Evolutionary conservation across 768 basidiomycete genomes (phyloP), one percentile per base, ranked within the genome.

Genomic region (Kwoniella sp.): DNA sequence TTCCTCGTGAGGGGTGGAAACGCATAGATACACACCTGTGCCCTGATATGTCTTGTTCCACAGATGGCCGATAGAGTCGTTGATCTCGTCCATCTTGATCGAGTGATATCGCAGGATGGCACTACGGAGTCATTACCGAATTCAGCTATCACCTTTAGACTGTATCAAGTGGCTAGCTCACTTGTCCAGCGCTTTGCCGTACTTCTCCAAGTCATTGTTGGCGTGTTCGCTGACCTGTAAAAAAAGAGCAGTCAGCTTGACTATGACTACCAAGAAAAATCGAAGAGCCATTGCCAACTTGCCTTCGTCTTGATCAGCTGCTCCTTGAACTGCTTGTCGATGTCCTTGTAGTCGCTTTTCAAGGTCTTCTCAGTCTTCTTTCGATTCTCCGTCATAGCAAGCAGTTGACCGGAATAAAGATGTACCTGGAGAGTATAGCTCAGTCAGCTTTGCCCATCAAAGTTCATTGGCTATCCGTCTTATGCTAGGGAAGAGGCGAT

Each of bases 41-140:
- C 95, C 95, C 79, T 98, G 95, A 81, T 99, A 99, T 0, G 94
- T 98, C 82, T 93, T 95, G 79, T 93, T 95, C 96, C 96, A 99
- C 2, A 98, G 80, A 75, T 96, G 92, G 54, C 89, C 89, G 87
- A 98, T 95, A 15, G 89, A 94, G 74, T 96, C 93, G 75, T 99
- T 99, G 73, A 99, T 93, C 83, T 99, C 96, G 81, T 94, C 92
- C 96, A 98, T 96, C 82, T 99, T 99, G 73, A 96, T 85, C 15
- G 88, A 83, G 76, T 99, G 96, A 75, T 97, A 99, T 81, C 92
- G 92, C 92, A 99, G 96, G 80, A 99, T 98, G 47, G 94, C 96
- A 71, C 95, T 97, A 63, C 1, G 63, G 9, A 5, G 15, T 1
- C 2, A n/a, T n/a, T n/a, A n/a, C n/a, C n/a, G n/a, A n/a, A 1